A percentile compares a stretch with the other conserved stretches of the same genome.
Evolutionary conservation across 2,329 filamentous ascomycete species (phyloP).

Genomic region (Neonectria coccinea): DNA sequence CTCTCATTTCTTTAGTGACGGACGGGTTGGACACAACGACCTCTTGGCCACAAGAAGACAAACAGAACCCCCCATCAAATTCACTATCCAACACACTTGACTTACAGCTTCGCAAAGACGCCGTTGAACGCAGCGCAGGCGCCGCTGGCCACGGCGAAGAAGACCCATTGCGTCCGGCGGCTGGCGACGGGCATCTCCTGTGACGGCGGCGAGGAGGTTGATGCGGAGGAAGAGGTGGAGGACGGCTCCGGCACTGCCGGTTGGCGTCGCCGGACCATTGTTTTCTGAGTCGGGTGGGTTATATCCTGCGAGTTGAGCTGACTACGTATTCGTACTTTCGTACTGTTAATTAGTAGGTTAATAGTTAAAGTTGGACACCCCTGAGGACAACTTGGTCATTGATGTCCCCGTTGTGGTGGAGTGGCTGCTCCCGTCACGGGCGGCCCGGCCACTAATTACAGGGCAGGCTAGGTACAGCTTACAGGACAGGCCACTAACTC

Average conservation of each 20-base stretch:
- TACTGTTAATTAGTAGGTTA: too few relatives aligned
- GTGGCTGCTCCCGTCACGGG: not conserved
- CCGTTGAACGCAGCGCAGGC: constrained; percentile 85
- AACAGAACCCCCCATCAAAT: not conserved
- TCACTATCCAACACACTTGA: constrained; percentile 56
- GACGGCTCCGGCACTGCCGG: constrained; percentile 27
- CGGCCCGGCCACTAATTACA: not conserved
- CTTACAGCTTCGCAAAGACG: constrained; percentile 84
- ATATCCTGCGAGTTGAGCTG: constrained; percentile 6
- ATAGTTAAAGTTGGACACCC: not conserved
- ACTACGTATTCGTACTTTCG: not conserved
- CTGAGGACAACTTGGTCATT: not conserved
- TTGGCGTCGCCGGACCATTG: constrained; percentile 48
- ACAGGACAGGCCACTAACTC: not conserved
- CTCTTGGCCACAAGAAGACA: not conserved
- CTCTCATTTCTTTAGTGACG: not conserved
- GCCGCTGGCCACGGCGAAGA: constrained; percentile 78
- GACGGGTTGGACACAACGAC: not conserved
- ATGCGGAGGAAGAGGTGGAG: constrained; percentile 4
- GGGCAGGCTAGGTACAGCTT: not conserved
- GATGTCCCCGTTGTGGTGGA: not conserved
- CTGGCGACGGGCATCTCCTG: constrained; percentile 42
- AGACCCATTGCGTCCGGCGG: constrained; percentile 67
- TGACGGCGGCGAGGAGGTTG: constrained; percentile 20
- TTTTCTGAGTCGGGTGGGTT: constrained; percentile 9